Base-by-base conservation (phyloP, 2,329 filamentous ascomycete species). In the Didymella keratinophila region DNA sequence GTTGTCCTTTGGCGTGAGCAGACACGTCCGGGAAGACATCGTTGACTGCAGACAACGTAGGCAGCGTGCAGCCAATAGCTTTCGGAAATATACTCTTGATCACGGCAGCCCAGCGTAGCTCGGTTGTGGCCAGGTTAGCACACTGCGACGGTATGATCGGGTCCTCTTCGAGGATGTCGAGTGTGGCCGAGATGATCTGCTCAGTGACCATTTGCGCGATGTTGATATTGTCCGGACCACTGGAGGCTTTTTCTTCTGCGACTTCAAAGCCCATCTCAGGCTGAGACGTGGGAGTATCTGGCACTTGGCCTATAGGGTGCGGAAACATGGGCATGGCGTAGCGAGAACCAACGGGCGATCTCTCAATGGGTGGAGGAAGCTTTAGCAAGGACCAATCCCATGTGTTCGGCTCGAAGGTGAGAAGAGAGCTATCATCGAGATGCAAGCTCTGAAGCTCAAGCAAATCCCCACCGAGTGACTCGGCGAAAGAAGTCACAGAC, bases 131-230 rank as follows among this genome's bases (percentile, higher is more conserved):
- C 25, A 18, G 36, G 1, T 18, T 20, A 0, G 41, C 23, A 11
- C 48, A 27, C 14, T 41, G 34, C 12, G 10, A 27, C 10, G 37
- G 14, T 8, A n/a, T 16, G 4, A 21, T 18, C 5, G 34, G 2
- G 20, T 68, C 52, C 27, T 76, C 71, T 11, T 67, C 63, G 9
- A 76, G 64, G 16, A 77, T 50, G 48, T 77, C 73, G 10, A 76
- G 62, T 1, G 76, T 80, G 4, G 86, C 84, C 10, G 82, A 85
- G 2, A 86, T 82, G 21, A 88, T 84, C 70, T 92, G 89, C 59
- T 91, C 88, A 2, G 87, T 88, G n/a, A 92, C 76, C 36, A 91
- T 84, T 67, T 92, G 89, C 0, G 88, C 89, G 25, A 89, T 82
- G 50, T 86, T 85, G 32, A 92, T 86, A 58, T 85, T 81, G 39